Base-by-base conservation (phyloP, 2,329 filamentous ascomycete genomes). In the Botryotinia narcissicola region DNA sequence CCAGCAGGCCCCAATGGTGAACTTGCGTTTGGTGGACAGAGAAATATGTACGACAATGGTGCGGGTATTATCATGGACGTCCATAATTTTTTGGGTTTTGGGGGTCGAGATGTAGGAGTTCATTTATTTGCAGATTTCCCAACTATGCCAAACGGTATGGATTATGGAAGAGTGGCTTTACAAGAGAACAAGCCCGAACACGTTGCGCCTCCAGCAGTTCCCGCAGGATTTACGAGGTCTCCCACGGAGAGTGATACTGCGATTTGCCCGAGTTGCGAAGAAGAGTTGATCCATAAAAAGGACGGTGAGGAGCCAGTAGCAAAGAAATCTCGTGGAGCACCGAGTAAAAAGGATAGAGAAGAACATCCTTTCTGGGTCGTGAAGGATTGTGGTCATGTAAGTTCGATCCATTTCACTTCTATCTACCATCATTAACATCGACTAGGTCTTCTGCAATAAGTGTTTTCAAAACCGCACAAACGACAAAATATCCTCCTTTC, bases 361-460 rank as follows among this genome's bases (percentile, higher is more conserved):
- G 94, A 97, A 82, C 91, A 93, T 80, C 92, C 97, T 79, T 95
- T 98, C 75, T 98, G 95, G 94, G 92, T 96, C 0, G 87, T 96
- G 51, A 97, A 95, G 82, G 87, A 87, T 70, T 99, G 96, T 81
- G 96, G 96, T 76, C 96, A 99, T 84, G 96, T 98, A 87, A 82
- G 88, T 85, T 20, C 57, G 32, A 73, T 40, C 46, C 73, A 35
- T 78, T 62, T 20, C 57, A 16, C 25, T 46, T 32, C 51, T 22
- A 64, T 18, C 60, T 71, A 29, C 25, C 35, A 69, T 57, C 75
- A 48, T 76, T 82, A 74, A 82, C 66, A 44, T 67, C 32, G 10
- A 72, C 40, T 60, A 91, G 89, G 89, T 91, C 22, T 91, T 89
- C 79, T 91, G 89, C 81, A 86, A 86, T 73, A 83, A 84, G 14